Percentiles rank a stretch among this genome's conserved stretches.
phyloP scores from a whole-genome alignment of 176 grass and related monocot species.

The Aegilops sharonensis region DNA sequence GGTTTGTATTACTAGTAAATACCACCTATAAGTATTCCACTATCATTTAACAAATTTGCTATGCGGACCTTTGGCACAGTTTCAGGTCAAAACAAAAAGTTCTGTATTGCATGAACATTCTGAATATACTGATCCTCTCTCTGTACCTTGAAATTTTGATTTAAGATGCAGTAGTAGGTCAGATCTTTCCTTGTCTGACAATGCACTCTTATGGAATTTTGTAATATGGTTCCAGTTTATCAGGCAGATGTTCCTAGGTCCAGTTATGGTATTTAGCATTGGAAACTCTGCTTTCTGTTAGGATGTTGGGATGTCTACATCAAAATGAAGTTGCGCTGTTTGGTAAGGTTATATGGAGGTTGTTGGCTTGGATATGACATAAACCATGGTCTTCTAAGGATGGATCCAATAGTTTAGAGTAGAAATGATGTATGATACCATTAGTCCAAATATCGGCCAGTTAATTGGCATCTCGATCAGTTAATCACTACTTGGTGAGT shows the following conservation, averaged over 20 bases:
- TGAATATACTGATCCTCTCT: neutral
- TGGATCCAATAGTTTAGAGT: neutral
- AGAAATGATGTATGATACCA: neutral
- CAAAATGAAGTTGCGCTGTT: constrained; percentile 23
- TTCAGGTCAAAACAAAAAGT: neutral
- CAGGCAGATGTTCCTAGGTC: constrained; percentile 30
- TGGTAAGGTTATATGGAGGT: constrained; percentile 21
- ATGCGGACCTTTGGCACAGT: neutral
- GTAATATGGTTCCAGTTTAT: constrained; percentile 5
- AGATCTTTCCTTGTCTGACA: neutral
- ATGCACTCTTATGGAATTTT: too few relatives aligned
- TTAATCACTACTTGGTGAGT: too few relatives aligned
- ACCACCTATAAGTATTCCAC: neutral
- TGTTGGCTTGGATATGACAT: neutral
- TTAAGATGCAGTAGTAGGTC: neutral
- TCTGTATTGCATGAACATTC: neutral
- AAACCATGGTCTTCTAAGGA: neutral
- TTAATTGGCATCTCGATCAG: too few relatives aligned
- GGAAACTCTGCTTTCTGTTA: constrained; percentile 35
- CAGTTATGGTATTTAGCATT: constrained; percentile 36
- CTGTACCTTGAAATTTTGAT: neutral
- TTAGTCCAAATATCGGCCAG: too few relatives aligned
- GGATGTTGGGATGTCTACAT: constrained; percentile 41
- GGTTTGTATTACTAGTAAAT: neutral
- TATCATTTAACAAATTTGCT: neutral